Percentiles rank a stretch among this genome's conserved stretches.
These are phyloP conservation scores for Stachybotrys chartarum DNA, from an alignment of 2,329 filamentous ascomycete genomes.

Conservation along the genomic window DNA sequence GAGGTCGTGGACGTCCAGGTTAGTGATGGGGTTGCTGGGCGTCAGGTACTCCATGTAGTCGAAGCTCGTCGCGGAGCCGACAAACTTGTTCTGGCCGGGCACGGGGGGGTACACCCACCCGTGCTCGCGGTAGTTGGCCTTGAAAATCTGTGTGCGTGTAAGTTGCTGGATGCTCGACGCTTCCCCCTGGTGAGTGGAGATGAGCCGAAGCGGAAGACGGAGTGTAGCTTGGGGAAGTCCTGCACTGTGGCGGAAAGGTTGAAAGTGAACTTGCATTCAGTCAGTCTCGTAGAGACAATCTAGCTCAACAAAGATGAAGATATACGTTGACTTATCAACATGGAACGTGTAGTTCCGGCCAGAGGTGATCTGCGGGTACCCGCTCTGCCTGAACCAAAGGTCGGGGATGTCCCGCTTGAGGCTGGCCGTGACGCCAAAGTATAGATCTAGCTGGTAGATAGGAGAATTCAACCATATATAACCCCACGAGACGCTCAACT, in stretches of 20 bases:
- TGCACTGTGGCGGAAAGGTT: constrained; percentile 41
- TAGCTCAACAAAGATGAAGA: not conserved
- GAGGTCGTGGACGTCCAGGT: constrained; percentile 6
- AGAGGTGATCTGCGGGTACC: not conserved
- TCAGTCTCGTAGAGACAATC: not conserved
- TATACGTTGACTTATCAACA: not conserved
- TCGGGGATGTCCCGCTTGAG: not conserved
- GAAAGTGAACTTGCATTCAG: constrained; percentile 51
- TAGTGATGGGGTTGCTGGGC: not conserved
- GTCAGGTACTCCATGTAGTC: constrained; percentile 1
- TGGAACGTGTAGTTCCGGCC: not conserved
- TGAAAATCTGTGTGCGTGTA: constrained; percentile 10
- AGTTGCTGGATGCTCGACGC: not conserved
- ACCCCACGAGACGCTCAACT: too few relatives aligned
- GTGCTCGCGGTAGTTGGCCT: constrained; percentile 14
- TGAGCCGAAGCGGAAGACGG: constrained; percentile 6
- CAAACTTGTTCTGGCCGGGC: constrained; percentile 16
- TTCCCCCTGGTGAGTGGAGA: not conserved
- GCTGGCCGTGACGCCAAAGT: constrained; percentile 13
- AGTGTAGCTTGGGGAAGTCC: constrained; percentile 10
- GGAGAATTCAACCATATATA: too few relatives aligned
- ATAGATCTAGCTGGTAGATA: too few relatives aligned
- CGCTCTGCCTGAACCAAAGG: not conserved
- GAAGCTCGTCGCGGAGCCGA: constrained; percentile 15
- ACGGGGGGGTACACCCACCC: constrained; percentile 18